phyloP scores from a whole-genome alignment of 306 rosid genomes.

The Inga oerstediana region DNA sequence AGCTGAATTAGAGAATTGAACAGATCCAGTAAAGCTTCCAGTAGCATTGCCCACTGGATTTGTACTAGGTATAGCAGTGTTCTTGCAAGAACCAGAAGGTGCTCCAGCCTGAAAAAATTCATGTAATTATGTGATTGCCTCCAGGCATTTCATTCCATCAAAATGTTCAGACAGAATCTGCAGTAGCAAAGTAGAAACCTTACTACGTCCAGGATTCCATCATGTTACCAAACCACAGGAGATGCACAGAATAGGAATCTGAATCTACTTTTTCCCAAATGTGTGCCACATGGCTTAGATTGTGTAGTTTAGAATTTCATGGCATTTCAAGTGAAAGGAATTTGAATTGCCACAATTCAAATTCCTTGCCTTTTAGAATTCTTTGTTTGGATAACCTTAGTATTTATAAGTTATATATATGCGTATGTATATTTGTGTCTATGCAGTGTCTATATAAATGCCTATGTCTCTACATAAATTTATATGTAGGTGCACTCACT shows the following conservation, averaged over 20 bases:
- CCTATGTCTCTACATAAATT: neutral
- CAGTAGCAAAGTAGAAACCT: conserved; percentile 12
- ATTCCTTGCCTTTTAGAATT: neutral
- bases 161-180: conserved; percentile 22
- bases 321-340: neutral
- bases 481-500: neutral
- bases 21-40: conserved; percentile 86
- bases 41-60: conserved; percentile 58
- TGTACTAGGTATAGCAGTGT: conserved; percentile 54
- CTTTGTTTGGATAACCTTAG: neutral
- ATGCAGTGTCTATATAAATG: neutral
- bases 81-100: conserved; percentile 91
- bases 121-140: conserved; percentile 20
- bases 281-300: conserved; percentile 3
- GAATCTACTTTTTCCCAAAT: conserved; percentile 8
- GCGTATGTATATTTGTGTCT: neutral
- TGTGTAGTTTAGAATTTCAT: neutral
- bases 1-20: conserved; percentile 81
- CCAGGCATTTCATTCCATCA: conserved; percentile 22
- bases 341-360: neutral
- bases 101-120: conserved; percentile 74
- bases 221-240: conserved; percentile 14
- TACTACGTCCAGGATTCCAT: conserved; percentile 11
- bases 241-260: conserved; percentile 14
- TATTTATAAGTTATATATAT: no score